Evolutionary conservation across 2,329 filamentous ascomycete species (phyloP).

Genomic region (Alternaria sp.): DNA sequence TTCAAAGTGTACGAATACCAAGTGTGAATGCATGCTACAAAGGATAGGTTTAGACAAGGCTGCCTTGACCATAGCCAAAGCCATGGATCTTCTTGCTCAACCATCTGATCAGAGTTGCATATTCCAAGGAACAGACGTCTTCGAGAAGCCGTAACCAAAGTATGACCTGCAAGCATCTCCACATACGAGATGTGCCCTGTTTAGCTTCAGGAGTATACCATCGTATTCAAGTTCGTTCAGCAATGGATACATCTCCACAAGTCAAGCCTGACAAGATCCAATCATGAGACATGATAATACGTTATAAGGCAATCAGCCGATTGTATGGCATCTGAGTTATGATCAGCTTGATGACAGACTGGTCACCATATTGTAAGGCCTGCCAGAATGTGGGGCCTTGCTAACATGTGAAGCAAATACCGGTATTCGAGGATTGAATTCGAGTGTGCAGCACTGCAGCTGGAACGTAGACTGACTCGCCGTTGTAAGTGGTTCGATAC

Average conservation of each 20-base stretch:
- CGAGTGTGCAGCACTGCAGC: not conserved
- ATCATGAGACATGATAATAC: not conserved
- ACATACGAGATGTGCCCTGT: not conserved
- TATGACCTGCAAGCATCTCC: not conserved
- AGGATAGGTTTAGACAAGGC: not conserved
- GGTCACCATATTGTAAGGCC: not conserved
- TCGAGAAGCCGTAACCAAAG: not conserved
- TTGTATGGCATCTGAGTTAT: not conserved
- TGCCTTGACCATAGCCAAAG: not conserved
- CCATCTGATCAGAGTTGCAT: not conserved
- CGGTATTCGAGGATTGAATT: not conserved
- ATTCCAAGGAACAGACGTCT: not conserved
- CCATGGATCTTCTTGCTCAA: not conserved
- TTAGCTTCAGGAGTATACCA: not conserved
- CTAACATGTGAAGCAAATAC: not conserved
- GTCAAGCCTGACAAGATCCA: not conserved
- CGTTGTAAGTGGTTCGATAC: not conserved
- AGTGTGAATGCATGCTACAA: not conserved
- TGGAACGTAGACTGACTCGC: not conserved
- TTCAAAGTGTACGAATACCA: not conserved
- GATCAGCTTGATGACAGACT: not conserved
- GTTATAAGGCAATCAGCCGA: not conserved
- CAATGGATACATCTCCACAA: not conserved
- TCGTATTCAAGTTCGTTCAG: not conserved
- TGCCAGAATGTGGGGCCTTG: not conserved